phyloP scores from a whole-genome alignment of 169 alveolate species.

The Theileria annulata region DNA sequence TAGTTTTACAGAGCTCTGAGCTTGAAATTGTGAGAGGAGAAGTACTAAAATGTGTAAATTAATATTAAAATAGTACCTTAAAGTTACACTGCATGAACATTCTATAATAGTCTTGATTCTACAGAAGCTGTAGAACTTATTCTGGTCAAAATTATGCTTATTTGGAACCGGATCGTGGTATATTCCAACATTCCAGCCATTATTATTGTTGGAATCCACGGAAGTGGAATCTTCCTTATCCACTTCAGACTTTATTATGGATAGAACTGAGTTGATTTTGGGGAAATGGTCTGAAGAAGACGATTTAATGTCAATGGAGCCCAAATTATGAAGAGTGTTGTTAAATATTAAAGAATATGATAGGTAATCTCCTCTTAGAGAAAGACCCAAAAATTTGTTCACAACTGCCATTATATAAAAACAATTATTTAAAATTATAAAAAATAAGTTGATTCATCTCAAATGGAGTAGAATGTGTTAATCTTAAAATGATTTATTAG shows the following conservation, averaged over 20 bases:
- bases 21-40: constrained; percentile 9
- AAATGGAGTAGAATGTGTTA: background rate
- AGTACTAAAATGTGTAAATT: background rate
- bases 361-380: constrained; percentile 36
- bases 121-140: constrained; percentile 42
- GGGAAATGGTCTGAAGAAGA: constrained; percentile 20
- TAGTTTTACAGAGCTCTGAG: constrained; percentile 39
- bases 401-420: background rate
- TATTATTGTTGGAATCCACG: background rate
- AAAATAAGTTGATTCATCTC: background rate
- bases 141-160: constrained; percentile 17
- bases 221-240: background rate
- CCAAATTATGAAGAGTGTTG: constrained; percentile 39
- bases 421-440: background rate
- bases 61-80: constrained; percentile 31
- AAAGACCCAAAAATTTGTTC: constrained; percentile 47
- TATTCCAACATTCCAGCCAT: constrained; percentile 39
- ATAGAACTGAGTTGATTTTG: constrained; percentile 28
- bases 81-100: constrained; percentile 34
- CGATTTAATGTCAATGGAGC: constrained; percentile 38
- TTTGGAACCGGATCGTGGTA: constrained; percentile 25
- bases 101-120: constrained; percentile 62
- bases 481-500: background rate
- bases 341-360: constrained; percentile 52
- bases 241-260: constrained; percentile 28